Evolutionary conservation across 2,329 filamentous ascomycete species (phyloP), one percentile per base, ranked within the genome.

Genomic region (Microcyclosporella mali): DNA sequence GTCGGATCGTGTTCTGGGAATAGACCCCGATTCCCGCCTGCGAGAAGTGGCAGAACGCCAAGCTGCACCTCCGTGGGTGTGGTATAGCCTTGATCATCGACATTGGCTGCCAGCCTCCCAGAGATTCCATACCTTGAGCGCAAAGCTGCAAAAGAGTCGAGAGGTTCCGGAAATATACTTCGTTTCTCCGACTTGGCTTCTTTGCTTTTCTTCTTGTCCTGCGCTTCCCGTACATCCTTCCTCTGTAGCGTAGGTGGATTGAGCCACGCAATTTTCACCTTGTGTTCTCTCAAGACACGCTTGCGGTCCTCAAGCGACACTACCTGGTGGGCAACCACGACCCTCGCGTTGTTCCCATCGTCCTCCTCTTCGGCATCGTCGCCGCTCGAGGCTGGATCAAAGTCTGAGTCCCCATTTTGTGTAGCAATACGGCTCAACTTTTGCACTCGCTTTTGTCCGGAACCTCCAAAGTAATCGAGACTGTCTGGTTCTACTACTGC

Each of bases 41-140:
- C 6, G 28, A 97, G 70, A 34, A 97, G 66, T 19, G 92, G 90
- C 50, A 98, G 66, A 56, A 82, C 84, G 3, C 79, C 89, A 65
- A 97, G 78, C 63, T 98, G 92, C 10, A 98, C 89, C 66, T 97
- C 90, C 0, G 92, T 98, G 10, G 92, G 92, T 43, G 88, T 72
- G 28, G 77, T 79, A 62, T 94, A 98, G 9, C 85, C 88, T 66
- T 97, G 87, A n/a, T 78, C 75, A 11, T 78, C 72, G 21, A 98
- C 71, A 58, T 98, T 98, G 47, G 84, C 79, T 2, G 81, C 79
- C 33, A 98, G 67, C 32, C 81, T 75, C 31, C 75, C 71, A 3
- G 87, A 84, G 32, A 95, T 79, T n/a, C 75, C 76, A 66, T 90
- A 94, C 33, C 72, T 72, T 25, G 73, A 70, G 29, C 79, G 75